Evolutionary conservation across 2,329 filamentous ascomycete species (phyloP).

Genomic region (Colletotrichum nymphaeae): DNA sequence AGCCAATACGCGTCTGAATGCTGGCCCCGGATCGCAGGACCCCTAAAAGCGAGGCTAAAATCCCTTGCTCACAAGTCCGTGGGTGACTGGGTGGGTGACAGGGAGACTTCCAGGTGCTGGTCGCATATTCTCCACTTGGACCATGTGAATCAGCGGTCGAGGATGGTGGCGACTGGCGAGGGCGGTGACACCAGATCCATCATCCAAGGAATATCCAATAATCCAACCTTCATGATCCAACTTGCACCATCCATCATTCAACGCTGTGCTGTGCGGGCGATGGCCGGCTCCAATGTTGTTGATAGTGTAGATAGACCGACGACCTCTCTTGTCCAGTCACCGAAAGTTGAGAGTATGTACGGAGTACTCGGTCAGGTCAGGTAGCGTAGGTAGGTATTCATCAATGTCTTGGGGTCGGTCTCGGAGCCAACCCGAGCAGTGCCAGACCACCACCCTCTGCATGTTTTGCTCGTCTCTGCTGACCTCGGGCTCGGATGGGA

Average conservation of each 20-base stretch:
- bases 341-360: not conserved
- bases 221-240: too few species aligned
- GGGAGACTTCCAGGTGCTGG: not conserved
- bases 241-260: too few species aligned
- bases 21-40: slow-evolving; percentile 5
- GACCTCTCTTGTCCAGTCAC: not conserved
- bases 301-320: not conserved
- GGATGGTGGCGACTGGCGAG: not conserved
- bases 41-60: slow-evolving; percentile 27
- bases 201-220: not conserved
- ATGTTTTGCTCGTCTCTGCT: not conserved
- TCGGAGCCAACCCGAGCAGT: not conserved
- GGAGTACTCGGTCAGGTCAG: too few species aligned
- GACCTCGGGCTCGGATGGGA: not conserved
- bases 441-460: not conserved
- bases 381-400: not conserved
- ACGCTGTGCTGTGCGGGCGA: too few species aligned
- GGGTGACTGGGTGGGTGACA: not conserved
- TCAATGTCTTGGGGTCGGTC: not conserved
- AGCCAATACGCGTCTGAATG: not conserved
- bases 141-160: slow-evolving; percentile 4
- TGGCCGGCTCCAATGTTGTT: not conserved
- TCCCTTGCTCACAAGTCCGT: not conserved
- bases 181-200: slow-evolving; percentile 3
- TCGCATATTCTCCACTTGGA: not conserved